phyloP scores from a whole-genome alignment of 208 protist species.

The Trypanosoma conorhini region DNA sequence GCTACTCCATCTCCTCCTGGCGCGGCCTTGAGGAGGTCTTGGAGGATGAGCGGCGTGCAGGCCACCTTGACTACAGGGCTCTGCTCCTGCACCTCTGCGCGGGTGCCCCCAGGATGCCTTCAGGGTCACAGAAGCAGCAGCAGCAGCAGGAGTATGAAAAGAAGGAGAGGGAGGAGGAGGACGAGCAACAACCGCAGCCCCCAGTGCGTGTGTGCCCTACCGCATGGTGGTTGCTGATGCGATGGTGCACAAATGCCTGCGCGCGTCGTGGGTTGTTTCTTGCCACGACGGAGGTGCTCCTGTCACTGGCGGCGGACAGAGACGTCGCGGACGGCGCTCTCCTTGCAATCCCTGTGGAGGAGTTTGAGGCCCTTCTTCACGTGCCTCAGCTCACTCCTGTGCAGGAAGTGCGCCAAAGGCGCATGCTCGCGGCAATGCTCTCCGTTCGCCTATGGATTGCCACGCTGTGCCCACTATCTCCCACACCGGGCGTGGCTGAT shows the following conservation, averaged over 20 bases:
- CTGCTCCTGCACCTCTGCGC: constrained; percentile 19
- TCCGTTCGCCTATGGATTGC: constrained; percentile 29
- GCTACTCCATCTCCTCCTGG: constrained; percentile 13
- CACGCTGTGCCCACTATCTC: constrained; percentile 1
- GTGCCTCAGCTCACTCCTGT: constrained; percentile 4
- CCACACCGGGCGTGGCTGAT: not conserved
- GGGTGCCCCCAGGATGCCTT: not conserved
- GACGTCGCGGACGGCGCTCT: not conserved
- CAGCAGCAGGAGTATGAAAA: not conserved
- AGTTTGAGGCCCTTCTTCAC: constrained; percentile 9
- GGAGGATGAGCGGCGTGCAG: not conserved
- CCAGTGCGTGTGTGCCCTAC: not conserved
- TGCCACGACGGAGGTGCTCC: constrained; percentile 32
- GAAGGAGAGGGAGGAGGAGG: not conserved
- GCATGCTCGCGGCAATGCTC: constrained; percentile 13
- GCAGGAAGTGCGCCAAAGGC: constrained; percentile 3
- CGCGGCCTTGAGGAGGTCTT: constrained; percentile 18
- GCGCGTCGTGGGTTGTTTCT: constrained; percentile 33
- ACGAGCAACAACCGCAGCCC: not conserved
- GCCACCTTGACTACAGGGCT: constrained; percentile 9
- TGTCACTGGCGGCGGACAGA: constrained; percentile 7
- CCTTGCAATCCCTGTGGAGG: constrained; percentile 34
- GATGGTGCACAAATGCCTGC: constrained; percentile 41
- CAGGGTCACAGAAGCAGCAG: not conserved
- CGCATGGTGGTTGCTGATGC: constrained; percentile 36